Conservation (phyloP, 2,329 filamentous ascomycete genomes). For the Aureobasidium sp. region DNA sequence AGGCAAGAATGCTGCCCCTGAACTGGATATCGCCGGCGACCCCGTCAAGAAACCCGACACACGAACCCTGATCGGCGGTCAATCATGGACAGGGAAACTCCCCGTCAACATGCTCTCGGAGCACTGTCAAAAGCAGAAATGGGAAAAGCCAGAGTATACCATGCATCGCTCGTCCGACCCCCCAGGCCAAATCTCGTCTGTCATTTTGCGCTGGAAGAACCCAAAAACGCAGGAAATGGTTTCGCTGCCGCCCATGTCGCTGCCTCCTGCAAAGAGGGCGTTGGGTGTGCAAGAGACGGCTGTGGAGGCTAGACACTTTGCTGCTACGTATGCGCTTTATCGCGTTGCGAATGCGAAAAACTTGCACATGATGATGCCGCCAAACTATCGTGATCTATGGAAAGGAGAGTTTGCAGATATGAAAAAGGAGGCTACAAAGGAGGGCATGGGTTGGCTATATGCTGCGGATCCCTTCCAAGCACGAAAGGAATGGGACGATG, state of each 20-base stretch:
- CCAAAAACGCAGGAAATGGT: conserved; percentile 73
- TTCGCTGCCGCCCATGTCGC: conserved; percentile 71
- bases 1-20: conserved; percentile 21
- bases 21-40: conserved; percentile 22
- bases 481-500: conserved; percentile 70
- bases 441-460: conserved; percentile 80
- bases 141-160: conserved; percentile 89
- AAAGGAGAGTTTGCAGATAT: conserved; percentile 76
- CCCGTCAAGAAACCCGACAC: conserved; percentile 54
- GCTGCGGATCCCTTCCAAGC: conserved; percentile 89
- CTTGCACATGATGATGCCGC: conserved; percentile 87
- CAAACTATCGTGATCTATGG: conserved; percentile 84
- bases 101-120: conserved; percentile 90
- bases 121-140: conserved; percentile 92
- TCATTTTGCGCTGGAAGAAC: conserved; percentile 68
- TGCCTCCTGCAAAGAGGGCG: conserved; percentile 63
- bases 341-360: conserved; percentile 94
- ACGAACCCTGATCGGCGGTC: conserved; percentile 79
- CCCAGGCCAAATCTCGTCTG: conserved; percentile 55
- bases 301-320: conserved; percentile 87
- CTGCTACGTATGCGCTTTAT: conserved; percentile 85
- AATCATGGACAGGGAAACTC: conserved; percentile 95
- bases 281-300: conserved; percentile 70
- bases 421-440: conserved; percentile 72
- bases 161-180: conserved; percentile 40